Conservation (phyloP, 2,329 filamentous ascomycete genomes). For the Scytalidium lignicola region DNA sequence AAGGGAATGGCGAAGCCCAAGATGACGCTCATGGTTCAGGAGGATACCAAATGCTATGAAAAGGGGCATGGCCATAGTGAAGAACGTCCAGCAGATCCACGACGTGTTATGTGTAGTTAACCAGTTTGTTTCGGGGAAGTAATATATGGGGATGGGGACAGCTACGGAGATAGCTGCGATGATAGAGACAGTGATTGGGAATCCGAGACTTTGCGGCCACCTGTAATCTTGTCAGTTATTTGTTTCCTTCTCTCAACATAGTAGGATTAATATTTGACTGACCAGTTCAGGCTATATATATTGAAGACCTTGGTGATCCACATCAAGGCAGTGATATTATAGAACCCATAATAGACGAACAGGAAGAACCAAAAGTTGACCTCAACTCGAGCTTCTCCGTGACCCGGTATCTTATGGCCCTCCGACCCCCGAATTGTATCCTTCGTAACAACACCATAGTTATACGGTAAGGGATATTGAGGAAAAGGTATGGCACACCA, state of each 20-base stretch:
- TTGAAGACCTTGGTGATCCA: slow-evolving; percentile 72
- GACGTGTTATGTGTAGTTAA: slow-evolving; percentile 59
- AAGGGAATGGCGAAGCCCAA: slow-evolving; percentile 54
- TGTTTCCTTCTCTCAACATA: no score
- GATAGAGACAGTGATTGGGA: slow-evolving; percentile 56
- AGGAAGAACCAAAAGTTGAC: slow-evolving; percentile 71
- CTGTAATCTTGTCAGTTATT: slow-evolving; percentile 17
- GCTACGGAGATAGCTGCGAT: slow-evolving; percentile 57
- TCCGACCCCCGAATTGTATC: background rate
- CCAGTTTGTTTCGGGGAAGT: slow-evolving; percentile 45
- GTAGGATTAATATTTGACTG: background rate
- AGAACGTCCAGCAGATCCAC: slow-evolving; percentile 66
- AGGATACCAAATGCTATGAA: slow-evolving; percentile 60
- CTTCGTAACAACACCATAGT: slow-evolving; percentile 31
- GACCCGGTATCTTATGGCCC: slow-evolving; percentile 48
- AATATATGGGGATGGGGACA: slow-evolving; percentile 55
- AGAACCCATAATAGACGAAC: slow-evolving; percentile 64
- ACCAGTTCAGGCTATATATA: slow-evolving; percentile 65
- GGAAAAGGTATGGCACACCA: slow-evolving; percentile 65
- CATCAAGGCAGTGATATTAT: slow-evolving; percentile 61
- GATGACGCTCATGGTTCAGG: slow-evolving; percentile 57
- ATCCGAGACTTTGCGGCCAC: slow-evolving; percentile 61
- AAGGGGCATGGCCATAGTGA: slow-evolving; percentile 66
- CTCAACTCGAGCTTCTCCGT: slow-evolving; percentile 57
- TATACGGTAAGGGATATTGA: slow-evolving; percentile 49